Evolutionary conservation across 2,329 filamentous ascomycete genomes (phyloP), one percentile per base, ranked within the genome.

Genomic region (Xylariaceae sp.): DNA sequence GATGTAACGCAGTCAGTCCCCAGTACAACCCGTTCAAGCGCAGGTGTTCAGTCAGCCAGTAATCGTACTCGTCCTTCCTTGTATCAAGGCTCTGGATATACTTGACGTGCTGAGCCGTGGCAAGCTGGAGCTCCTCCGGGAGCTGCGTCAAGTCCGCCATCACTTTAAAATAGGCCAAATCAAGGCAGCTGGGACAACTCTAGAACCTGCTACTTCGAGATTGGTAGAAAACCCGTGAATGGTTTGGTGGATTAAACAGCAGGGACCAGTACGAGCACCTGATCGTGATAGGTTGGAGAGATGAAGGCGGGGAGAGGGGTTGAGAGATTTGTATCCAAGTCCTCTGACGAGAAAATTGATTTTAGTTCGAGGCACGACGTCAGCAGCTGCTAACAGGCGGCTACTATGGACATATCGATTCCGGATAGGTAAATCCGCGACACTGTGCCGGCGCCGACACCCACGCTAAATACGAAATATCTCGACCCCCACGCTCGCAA

Each of bases 21-120:
- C 94, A 99, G 76, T 99, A 99, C 52, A 99, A 84, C 50, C 94
- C 94, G 73, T 94, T 97, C 59, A 99, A 83, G 62, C 94, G 91
- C 66, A 99, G 82, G 73, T 99, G 94, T 76, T 99, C 93, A 11
- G 94, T 99, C 72, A 97, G 81, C 89, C 93, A 97, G 78, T 97
- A 99, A 74, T 97, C 92, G 68, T 96, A 87, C 76, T 97, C 90
- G 80, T 97, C 92, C 77, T 89, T 92, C 72, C 89, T 88, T 66
- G 88, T 92, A 75, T 99, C 92, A 67, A 99, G 82, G 70, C 88
- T 90, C 76, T 96, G 90, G 67, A 99, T 91, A 74, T 97, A 99
- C 72, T 86, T 85, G 69, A 97, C 90, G 74, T 99, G 94, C 18
- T 81, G 79, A 6, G 78, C 78, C 4, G 77, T 76, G 53, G 80